Conservation (phyloP, 2,329 filamentous ascomycete genomes). For the Botrytis deweyae region DNA sequence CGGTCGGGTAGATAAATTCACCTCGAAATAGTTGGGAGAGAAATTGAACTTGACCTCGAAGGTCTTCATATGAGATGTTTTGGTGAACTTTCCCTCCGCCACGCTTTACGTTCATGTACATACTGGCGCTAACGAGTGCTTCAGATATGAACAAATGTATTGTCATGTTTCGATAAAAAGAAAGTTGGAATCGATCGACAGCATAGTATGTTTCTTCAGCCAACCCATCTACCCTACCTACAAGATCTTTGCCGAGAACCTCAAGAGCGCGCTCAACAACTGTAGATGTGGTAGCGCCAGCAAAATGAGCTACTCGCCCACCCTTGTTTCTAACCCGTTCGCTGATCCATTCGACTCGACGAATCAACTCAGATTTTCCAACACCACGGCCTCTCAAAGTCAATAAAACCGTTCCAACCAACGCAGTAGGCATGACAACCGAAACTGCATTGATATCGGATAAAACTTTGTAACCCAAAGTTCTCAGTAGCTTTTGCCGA, state of each 20-base stretch:
- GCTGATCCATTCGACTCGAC: constrained; percentile 88
- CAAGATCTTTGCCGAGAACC: constrained; percentile 84
- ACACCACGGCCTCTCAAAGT: constrained; percentile 91
- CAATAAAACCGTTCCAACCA: constrained; percentile 90
- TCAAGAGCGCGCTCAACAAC: constrained; percentile 90
- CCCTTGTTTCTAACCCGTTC: constrained; percentile 80
- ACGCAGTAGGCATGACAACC: constrained; percentile 95
- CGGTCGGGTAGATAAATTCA: constrained; percentile 94
- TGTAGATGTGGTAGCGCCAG: constrained; percentile 71
- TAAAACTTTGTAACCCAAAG: constrained; percentile 87
- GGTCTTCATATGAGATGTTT: constrained; percentile 70
- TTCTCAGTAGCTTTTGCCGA: constrained; percentile 70
- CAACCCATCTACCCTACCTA: constrained; percentile 74
- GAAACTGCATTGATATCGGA: constrained; percentile 94
- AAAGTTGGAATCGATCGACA: constrained; percentile 93
- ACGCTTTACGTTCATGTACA: constrained; percentile 88
- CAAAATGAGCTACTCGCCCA: constrained; percentile 91
- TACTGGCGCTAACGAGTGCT: constrained; percentile 80
- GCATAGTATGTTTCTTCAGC: constrained; percentile 93
- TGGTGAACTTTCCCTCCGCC: constrained; percentile 84
- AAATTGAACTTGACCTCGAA: constrained; percentile 80
- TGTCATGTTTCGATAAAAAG: constrained; percentile 99
- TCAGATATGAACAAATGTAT: constrained; percentile 97
- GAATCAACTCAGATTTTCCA: constrained; percentile 78
- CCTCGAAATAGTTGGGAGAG: constrained; percentile 90